Evolutionary conservation across 2,329 filamentous ascomycete genomes (phyloP).

Genomic region (Lasiodiplodia hormozganensis): DNA sequence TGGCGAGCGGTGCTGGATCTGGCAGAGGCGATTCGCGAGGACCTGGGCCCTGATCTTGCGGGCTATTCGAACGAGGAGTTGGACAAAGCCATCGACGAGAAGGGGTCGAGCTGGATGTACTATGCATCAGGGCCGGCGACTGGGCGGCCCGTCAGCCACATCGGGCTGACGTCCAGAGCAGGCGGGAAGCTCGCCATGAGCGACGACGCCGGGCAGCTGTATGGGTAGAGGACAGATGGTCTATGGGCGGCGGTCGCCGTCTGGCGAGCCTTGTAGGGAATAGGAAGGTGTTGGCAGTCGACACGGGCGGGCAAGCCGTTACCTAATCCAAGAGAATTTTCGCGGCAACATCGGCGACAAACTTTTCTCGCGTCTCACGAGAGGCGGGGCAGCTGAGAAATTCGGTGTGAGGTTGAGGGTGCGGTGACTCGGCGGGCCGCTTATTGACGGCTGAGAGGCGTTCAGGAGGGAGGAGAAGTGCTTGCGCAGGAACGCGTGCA

Average conservation of each 20-base stretch:
- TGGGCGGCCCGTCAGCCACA: conserved; percentile 18
- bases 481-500: conserved; percentile 24
- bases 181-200: conserved; percentile 16
- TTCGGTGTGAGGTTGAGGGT: not conserved
- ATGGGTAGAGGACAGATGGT: not conserved
- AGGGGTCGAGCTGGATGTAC: conserved; percentile 15
- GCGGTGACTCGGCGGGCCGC: not conserved
- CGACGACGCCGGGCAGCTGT: conserved; percentile 13
- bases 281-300: conserved; percentile 8
- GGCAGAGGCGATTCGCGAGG: conserved; percentile 24
- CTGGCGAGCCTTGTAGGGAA: not conserved
- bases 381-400: conserved; percentile 22
- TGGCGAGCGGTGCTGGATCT: conserved; percentile 25
- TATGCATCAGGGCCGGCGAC: conserved; percentile 5
- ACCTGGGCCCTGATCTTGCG: conserved; percentile 12
- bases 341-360: conserved; percentile 14
- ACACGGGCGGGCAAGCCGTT: conserved; percentile 10
- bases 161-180: conserved; percentile 8
- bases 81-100: conserved; percentile 20
- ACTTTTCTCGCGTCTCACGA: conserved; percentile 19
- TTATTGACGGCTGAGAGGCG: conserved; percentile 22
- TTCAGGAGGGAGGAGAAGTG: not conserved
- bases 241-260: not conserved
- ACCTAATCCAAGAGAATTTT: conserved; percentile 16
- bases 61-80: conserved; percentile 25